Evolutionary conservation across 23 red algal species (phyloP).

Genomic region (Gracilaria caudata): DNA sequence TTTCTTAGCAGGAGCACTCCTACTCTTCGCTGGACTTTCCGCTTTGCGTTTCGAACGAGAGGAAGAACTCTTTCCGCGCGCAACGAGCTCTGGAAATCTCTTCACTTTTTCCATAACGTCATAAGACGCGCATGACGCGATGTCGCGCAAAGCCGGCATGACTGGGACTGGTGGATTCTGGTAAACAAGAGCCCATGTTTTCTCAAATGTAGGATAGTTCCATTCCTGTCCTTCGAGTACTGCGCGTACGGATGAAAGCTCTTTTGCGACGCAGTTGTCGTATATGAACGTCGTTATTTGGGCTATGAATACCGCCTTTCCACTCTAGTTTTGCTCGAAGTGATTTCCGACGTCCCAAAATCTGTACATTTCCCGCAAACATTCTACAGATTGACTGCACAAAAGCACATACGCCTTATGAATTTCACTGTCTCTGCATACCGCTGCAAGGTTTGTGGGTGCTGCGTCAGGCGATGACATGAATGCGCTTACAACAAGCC

Average conservation of each 20-base stretch:
- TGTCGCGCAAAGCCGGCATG: not conserved
- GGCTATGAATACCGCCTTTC: not conserved
- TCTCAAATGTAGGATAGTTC: not conserved
- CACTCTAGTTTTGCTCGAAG: not conserved
- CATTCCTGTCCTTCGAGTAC: not conserved
- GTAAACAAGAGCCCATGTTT: not conserved
- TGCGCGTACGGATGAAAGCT: not conserved
- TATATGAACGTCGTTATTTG: not conserved
- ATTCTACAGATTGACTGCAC: not conserved
- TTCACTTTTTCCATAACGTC: not conserved
- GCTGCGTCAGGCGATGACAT: not conserved
- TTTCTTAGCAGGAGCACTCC: no score
- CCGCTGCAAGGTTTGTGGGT: not conserved
- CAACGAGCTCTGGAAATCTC: no score
- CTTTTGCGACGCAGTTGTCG: not conserved
- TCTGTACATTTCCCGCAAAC: not conserved
- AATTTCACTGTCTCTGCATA: not conserved
- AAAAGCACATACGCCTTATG: not conserved
- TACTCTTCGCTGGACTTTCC: no score
- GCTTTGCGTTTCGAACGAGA: no score
- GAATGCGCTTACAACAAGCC: not conserved
- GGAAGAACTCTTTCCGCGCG: no score
- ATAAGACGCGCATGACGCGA: not conserved
- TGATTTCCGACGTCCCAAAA: not conserved
- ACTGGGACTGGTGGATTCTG: not conserved